Evolutionary conservation across 2,329 filamentous ascomycete genomes (phyloP).

Genomic region (Diaporthe vexans): DNA sequence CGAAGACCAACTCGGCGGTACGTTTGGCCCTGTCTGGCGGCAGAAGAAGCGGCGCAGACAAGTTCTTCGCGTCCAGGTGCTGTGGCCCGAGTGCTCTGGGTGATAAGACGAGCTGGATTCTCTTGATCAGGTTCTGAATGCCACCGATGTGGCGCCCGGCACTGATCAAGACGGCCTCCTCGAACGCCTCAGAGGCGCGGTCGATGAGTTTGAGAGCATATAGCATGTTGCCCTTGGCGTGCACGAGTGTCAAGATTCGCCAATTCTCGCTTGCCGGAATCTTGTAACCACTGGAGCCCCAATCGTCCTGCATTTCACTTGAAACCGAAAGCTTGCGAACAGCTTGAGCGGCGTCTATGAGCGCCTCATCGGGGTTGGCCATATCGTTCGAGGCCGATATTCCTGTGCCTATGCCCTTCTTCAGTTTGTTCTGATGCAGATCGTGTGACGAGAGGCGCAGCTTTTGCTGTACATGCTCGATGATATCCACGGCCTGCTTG

Average conservation of each 20-base stretch:
- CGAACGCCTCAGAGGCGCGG: slow-evolving; percentile 88
- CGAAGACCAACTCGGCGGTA: slow-evolving; percentile 87
- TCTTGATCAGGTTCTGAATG: slow-evolving; percentile 83
- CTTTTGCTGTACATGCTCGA: slow-evolving; percentile 84
- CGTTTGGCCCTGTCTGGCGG: slow-evolving; percentile 86
- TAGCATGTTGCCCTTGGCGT: slow-evolving; percentile 98
- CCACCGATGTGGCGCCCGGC: slow-evolving; percentile 78
- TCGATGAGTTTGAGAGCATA: slow-evolving; percentile 89
- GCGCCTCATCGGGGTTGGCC: slow-evolving; percentile 44
- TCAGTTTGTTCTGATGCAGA: slow-evolving; percentile 43
- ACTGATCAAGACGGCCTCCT: slow-evolving; percentile 93
- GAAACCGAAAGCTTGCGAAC: slow-evolving; percentile 38
- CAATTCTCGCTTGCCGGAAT: slow-evolving; percentile 91
- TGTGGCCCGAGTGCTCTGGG: slow-evolving; percentile 52
- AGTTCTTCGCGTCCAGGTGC: slow-evolving; percentile 47
- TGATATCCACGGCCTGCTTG: slow-evolving; percentile 87
- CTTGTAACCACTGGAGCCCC: slow-evolving; percentile 85
- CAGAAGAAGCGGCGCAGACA: slow-evolving; percentile 78
- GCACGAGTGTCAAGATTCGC: slow-evolving; percentile 90
- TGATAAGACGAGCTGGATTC: slow-evolving; percentile 80
- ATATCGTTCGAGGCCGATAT: slow-evolving; percentile 41
- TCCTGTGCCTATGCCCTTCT: slow-evolving; percentile 45
- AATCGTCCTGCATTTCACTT: slow-evolving; percentile 55
- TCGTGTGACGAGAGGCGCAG: slow-evolving; percentile 63
- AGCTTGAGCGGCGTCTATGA: slow-evolving; percentile 45